phyloP scores from a whole-genome alignment of 305 asterid genomes.

The Caryopteris hybrid region DNA sequence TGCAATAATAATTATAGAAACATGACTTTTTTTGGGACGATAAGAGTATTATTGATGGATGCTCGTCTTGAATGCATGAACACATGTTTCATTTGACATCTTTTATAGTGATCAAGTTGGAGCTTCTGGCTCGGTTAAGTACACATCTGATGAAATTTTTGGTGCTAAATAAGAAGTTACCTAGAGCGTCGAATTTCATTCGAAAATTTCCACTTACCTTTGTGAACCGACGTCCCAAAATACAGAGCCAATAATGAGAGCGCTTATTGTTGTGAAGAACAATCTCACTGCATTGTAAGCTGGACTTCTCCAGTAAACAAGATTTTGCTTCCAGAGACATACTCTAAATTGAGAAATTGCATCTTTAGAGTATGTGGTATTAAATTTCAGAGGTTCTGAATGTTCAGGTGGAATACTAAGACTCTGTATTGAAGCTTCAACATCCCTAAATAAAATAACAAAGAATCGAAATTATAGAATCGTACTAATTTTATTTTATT shows the following conservation, averaged over 20 bases:
- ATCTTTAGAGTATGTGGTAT: conserved; percentile 47
- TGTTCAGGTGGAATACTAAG: conserved; percentile 56
- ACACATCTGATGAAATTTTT: too few relatives aligned
- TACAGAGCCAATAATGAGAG: conserved; percentile 65
- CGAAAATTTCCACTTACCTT: conserved; percentile 37
- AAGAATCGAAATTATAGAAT: too few relatives aligned
- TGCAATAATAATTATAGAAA: too few relatives aligned
- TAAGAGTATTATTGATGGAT: too few relatives aligned
- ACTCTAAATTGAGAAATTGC: conserved; percentile 47
- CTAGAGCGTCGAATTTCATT: too few relatives aligned
- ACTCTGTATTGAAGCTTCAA: conserved; percentile 60
- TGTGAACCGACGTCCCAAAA: conserved; percentile 82
- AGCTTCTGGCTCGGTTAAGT: too few relatives aligned
- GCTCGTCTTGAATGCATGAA: too few relatives aligned
- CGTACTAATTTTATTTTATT: too few relatives aligned
- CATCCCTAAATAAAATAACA: conserved; percentile 36
- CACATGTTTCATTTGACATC: not conserved
- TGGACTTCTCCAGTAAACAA: conserved; percentile 93
- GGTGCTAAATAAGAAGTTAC: too few relatives aligned
- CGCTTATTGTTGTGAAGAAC: conserved; percentile 68
- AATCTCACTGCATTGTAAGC: conserved; percentile 69
- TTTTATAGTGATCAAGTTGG: not conserved
- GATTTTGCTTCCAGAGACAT: conserved; percentile 78
- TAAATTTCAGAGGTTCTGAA: conserved; percentile 57
- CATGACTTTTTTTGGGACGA: too few relatives aligned